Conservation (phyloP, 2,329 filamentous ascomycete species). For the Colletotrichum higginsianum region DNA sequence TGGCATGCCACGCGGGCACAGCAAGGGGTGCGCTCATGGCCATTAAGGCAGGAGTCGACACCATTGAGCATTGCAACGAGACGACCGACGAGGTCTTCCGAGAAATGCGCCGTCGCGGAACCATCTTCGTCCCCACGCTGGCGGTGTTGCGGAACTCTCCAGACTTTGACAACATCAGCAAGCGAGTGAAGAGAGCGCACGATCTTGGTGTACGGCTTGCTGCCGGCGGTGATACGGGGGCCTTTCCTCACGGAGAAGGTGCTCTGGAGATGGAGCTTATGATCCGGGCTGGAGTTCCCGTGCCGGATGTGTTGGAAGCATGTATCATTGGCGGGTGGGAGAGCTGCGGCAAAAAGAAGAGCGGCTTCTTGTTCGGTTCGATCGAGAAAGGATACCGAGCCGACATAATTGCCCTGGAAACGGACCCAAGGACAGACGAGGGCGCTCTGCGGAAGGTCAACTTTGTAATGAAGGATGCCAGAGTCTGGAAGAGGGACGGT, state of each 20-base stretch:
- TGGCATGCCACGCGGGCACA: slow-evolving; percentile 60
- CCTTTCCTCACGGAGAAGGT: slow-evolving; percentile 67
- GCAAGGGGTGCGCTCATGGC: slow-evolving; percentile 62
- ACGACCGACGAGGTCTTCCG: slow-evolving; percentile 57
- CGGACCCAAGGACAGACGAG: slow-evolving; percentile 58
- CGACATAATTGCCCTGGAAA: slow-evolving; percentile 65
- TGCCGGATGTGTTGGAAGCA: slow-evolving; percentile 65
- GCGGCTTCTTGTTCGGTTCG: slow-evolving; percentile 67
- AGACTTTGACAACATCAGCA: slow-evolving; percentile 47
- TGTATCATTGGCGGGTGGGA: slow-evolving; percentile 69
- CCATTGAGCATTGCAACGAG: slow-evolving; percentile 62
- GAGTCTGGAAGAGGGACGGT: slow-evolving; percentile 61
- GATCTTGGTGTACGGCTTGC: slow-evolving; percentile 65
- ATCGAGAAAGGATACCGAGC: slow-evolving; percentile 64
- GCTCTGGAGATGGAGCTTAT: slow-evolving; percentile 69
- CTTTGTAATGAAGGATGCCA: slow-evolving; percentile 72
- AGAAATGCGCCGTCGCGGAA: slow-evolving; percentile 59
- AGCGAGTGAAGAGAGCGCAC: slow-evolving; percentile 60
- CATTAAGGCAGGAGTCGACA: slow-evolving; percentile 60
- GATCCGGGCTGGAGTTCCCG: slow-evolving; percentile 63
- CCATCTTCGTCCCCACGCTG: slow-evolving; percentile 69
- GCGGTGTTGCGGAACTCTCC: slow-evolving; percentile 49
- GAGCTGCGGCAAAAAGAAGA: slow-evolving; percentile 66
- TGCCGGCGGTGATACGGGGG: slow-evolving; percentile 68
- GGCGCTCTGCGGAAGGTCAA: slow-evolving; percentile 61